Evolutionary conservation across 345 rosid species (phyloP), one percentile per base, ranked within the genome.

Genomic region (Brassica nigra): DNA sequence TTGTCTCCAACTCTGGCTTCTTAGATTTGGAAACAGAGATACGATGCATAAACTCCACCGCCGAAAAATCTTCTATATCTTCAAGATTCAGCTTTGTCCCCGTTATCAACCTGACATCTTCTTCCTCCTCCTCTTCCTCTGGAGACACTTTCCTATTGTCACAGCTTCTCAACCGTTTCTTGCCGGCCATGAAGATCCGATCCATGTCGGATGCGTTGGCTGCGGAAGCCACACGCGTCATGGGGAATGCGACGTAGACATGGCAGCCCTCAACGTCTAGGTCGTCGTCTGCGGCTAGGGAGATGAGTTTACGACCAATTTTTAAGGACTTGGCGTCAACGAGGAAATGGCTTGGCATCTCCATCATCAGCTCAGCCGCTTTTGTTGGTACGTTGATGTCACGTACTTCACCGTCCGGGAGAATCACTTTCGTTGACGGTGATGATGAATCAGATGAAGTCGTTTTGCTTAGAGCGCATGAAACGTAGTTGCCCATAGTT

Each of bases 311-410:
- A 63, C 86, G 66, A 18, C 92, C 93, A 6, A 85, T 64, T 28
- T 81, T 86, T 12, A 94, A 88, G 0, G 95, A 89, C 36, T 75
- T 85, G 2, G 93, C 80, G 74, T 92, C 87, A 0, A 83, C 85
- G 2, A 94, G 66, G 88, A 94, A 94, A 87, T 79, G 83, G 71
- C 81, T 90, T 0, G 98, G 93, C 4, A 80, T 85, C 73, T 92
- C 98, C n/a, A 94, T 72, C 97, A 94, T 94, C 63, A 92, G 81
- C 84, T 94, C 98, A 0, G 97, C 98, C 0, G 93, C 98, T 59
- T 86, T 92, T 54, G 81, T 78, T 6, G 90, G 90, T 5, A 75
- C 78, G 30, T 81, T 62, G 62, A 94, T 73, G 28, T 85, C 89
- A 81, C 76, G 81, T 31, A 92, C 70, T 61, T 84, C 92, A 8